Evolutionary conservation across 106 monocot genomes (phyloP).

Genomic region (Dendrobium catenatum): DNA sequence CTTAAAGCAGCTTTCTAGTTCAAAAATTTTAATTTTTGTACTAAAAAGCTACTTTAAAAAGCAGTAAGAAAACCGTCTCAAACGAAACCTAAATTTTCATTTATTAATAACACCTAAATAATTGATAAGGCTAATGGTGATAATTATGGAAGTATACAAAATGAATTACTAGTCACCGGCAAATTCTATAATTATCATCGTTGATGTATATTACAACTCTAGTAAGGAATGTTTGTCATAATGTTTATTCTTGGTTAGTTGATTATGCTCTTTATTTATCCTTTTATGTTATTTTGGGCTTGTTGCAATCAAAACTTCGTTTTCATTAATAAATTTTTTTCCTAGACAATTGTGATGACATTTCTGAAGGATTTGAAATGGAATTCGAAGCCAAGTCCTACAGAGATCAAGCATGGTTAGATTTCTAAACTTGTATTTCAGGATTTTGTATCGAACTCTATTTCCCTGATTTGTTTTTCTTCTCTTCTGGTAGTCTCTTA

Average conservation of each 20-base stretch:
- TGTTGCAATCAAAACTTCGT: neutral
- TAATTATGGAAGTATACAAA: neutral
- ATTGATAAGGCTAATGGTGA: neutral
- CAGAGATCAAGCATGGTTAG: constrained; percentile 32
- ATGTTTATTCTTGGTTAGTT: neutral
- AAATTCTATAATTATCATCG: neutral
- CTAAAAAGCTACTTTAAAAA: no score
- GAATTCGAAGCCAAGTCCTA: constrained; percentile 32
- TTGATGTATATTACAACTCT: neutral
- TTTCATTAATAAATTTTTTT: neutral
- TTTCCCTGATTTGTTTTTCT: neutral
- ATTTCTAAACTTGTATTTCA: constrained; percentile 1
- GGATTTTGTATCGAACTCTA: neutral
- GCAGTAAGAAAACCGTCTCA: no score
- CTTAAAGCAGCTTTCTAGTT: no score
- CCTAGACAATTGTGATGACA: neutral
- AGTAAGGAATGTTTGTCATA: neutral
- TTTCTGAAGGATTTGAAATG: constrained; percentile 14
- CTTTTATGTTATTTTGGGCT: neutral
- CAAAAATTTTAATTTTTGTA: no score
- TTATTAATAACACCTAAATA: neutral
- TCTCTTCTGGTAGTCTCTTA: neutral
- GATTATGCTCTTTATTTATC: neutral
- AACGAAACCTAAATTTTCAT: neutral
- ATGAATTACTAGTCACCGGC: neutral